Conservation (phyloP, 768 basidiomycete genomes). For the Kwoniella dejecticola region DNA sequence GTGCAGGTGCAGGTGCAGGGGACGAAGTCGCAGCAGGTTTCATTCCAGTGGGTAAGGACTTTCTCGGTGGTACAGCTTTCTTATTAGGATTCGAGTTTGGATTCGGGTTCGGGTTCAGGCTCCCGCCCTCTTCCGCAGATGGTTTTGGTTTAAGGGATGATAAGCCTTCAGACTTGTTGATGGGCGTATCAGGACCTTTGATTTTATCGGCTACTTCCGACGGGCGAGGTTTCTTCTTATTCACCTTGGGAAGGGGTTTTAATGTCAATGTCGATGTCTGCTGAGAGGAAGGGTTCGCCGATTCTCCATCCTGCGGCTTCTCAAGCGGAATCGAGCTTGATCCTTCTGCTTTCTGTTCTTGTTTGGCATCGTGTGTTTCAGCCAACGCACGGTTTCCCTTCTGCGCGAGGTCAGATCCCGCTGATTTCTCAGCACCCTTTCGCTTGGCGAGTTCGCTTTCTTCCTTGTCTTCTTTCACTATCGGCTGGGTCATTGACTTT, state of each 20-base stretch:
- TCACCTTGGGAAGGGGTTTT: conserved; percentile 2
- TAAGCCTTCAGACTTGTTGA: conserved; percentile 10
- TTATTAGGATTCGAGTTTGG: too few species aligned
- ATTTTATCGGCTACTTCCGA: neutral
- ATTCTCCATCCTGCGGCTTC: too few species aligned
- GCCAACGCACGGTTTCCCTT: too few species aligned
- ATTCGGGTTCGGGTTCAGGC: too few species aligned
- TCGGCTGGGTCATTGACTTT: too few species aligned
- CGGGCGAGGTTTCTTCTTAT: conserved; percentile 8
- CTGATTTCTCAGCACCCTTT: too few species aligned
- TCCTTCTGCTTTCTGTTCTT: neutral
- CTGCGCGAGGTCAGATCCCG: too few species aligned
- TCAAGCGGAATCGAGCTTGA: too few species aligned
- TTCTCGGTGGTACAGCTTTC: conserved; percentile 1
- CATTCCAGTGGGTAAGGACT: neutral
- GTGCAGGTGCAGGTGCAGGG: neutral
- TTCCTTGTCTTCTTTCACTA: too few species aligned
- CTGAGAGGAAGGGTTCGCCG: too few species aligned
- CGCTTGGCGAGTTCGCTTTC: too few species aligned
- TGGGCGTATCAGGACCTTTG: conserved; percentile 6
- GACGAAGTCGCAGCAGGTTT: neutral
- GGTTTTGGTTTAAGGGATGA: conserved; percentile 5
- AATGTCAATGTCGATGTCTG: too few species aligned
- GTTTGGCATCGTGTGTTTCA: neutral
- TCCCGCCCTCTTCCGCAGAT: conserved; percentile 4